A percentile compares a stretch with the other conserved stretches of the same genome.
phyloP scores from a whole-genome alignment of 306 rosid genomes.

The Dalbergia cultrata region DNA sequence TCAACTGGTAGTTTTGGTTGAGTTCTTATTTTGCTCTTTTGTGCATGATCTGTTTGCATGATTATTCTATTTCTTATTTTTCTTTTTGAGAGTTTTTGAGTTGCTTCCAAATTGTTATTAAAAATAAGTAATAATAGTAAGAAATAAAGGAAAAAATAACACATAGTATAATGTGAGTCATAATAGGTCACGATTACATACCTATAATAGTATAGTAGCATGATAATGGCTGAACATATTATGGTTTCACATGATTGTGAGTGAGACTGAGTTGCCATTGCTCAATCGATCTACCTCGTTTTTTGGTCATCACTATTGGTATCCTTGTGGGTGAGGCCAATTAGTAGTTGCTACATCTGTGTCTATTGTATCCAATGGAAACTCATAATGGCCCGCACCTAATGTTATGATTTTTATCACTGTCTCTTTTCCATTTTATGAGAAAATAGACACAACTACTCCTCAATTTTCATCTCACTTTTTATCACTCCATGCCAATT shows the following conservation, averaged over 20 bases:
- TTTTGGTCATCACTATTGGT: not conserved
- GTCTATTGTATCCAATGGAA: slow-evolving; percentile 29
- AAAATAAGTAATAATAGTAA: not conserved
- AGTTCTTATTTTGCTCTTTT: no score
- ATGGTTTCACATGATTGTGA: not conserved
- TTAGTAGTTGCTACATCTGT: slow-evolving; percentile 41
- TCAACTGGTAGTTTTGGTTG: no score
- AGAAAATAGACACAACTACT: slow-evolving; percentile 4
- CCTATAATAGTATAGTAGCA: not conserved
- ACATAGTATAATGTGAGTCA: not conserved
- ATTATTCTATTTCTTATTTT: no score
- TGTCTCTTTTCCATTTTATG: not conserved
- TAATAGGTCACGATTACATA: not conserved
- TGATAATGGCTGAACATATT: not conserved
- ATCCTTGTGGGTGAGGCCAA: slow-evolving; percentile 10
- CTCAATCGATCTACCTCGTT: not conserved
- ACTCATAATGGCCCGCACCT: slow-evolving; percentile 45
- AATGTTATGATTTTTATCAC: slow-evolving; percentile 35
- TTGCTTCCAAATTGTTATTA: no score
- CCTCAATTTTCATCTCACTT: not conserved
- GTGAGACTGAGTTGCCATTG: slow-evolving; percentile 10
- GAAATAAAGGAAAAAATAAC: not conserved
- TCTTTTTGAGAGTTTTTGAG: no score
- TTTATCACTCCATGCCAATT: slow-evolving; percentile 7
- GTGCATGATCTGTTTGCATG: no score